Conservation (phyloP, 2,329 filamentous ascomycete species). For the Colletotrichum neosansevieriae region DNA sequence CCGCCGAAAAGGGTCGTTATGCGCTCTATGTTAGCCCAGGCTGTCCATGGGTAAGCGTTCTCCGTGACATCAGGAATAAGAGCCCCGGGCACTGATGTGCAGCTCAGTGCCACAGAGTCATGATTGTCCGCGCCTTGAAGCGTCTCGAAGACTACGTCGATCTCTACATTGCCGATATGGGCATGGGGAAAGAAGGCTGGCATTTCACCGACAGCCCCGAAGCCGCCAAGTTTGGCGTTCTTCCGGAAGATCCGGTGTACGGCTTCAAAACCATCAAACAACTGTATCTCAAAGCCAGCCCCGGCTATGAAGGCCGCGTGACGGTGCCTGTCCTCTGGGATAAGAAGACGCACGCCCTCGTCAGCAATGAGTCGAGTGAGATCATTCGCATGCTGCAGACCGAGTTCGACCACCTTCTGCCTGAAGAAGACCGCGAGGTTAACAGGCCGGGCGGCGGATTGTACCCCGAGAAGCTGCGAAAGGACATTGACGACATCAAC, state of each 20-base stretch:
- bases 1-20: conserved; percentile 71
- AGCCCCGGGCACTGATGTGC: background rate
- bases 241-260: conserved; percentile 71
- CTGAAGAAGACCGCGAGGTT: conserved; percentile 63
- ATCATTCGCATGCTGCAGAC: conserved; percentile 87
- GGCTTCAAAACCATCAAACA: conserved; percentile 75
- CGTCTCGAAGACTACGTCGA: conserved; percentile 77
- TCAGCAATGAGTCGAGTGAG: conserved; percentile 86
- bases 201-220: conserved; percentile 51
- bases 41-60: conserved; percentile 70
- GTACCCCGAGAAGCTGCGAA: conserved; percentile 64
- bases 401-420: conserved; percentile 74
- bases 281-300: conserved; percentile 77
- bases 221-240: conserved; percentile 55
- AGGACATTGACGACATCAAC: conserved; percentile 74
- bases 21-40: conserved; percentile 70
- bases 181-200: conserved; percentile 71
- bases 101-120: conserved; percentile 73
- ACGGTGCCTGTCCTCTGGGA: conserved; percentile 82
- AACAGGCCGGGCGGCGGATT: conserved; percentile 65
- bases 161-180: conserved; percentile 76
- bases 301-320: conserved; percentile 76
- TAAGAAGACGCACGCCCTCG: conserved; percentile 75
- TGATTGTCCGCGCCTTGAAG: conserved; percentile 80
- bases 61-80: too few relatives aligned